Evolutionary conservation across 148 eudicot genomes (phyloP), one percentile per base, ranked within the genome.

Genomic region (Limonium bicolor): DNA sequence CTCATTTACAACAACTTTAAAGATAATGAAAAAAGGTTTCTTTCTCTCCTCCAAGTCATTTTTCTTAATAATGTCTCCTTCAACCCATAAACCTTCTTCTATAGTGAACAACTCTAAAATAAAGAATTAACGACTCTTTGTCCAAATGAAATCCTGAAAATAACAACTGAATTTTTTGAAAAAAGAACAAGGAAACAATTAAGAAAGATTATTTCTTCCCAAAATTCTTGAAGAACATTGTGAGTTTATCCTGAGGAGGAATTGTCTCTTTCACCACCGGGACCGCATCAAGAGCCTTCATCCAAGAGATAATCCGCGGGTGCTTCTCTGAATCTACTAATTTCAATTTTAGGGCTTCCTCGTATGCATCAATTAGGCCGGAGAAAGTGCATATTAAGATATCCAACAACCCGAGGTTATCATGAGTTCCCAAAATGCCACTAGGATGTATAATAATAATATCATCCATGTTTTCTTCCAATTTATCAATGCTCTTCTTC

Each of bases 401-500:
- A 36, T 63, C 68, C 10, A 63, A 4, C 28, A 63, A 25, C 4
- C 53, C 43, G 53, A 56, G 30, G 15, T 56, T 38, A 36, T 51
- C 22, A 10, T 15, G 10, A 3, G 1, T 29, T n/a, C 33, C 21
- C 2, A 2, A 27, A 7, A 3, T 5, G 10, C 46, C 25, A 15
- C 41, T 38, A 31, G 25, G 2, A 7, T 27, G 56, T n/a, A 10
- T 18, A 10, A 31, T 36, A 24, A 56, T 39, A 28, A 63, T 42
- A 20, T 23, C 47, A 4, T 7, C 32, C 53, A 63, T 40, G 53
- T 56, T 56, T 7, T 37, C 58, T 51, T 63, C 62, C 28, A 63
- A 5, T 9, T 27, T 26, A 1, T 40, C 46, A 26, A 63, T 13
- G 36, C 36, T 44, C 43, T 29, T 41, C 51, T 46, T 24, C 7